Conservation (phyloP, 345 rosid species). For the Camelina laxa region DNA sequence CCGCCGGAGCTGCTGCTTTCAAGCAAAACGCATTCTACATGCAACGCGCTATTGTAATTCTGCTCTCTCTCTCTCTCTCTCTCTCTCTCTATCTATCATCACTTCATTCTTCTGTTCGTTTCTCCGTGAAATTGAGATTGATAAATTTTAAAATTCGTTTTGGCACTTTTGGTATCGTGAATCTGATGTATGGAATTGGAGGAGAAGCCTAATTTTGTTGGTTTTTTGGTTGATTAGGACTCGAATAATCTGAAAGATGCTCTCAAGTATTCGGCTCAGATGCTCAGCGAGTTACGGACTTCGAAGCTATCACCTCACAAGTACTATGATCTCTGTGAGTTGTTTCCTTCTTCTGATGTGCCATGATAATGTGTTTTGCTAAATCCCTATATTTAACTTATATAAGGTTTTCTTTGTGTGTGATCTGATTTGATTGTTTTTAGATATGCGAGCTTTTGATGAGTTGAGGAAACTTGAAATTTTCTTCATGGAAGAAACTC, state of each 20-base stretch:
- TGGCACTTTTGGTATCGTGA: neutral
- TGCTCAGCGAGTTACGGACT: conserved; percentile 97
- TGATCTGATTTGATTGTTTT: conserved; percentile 30
- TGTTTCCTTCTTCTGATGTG: conserved; percentile 36
- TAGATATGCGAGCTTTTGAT: conserved; percentile 98
- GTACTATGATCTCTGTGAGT: conserved; percentile 92
- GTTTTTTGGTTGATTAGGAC: conserved; percentile 54
- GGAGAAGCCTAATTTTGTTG: conserved; percentile 45
- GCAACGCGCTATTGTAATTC: conserved; percentile 95
- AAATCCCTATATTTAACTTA: conserved; percentile 1
- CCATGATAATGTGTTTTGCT: conserved; percentile 3
- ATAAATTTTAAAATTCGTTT: conserved; percentile 11
- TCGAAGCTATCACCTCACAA: conserved; percentile 97
- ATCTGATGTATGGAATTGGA: neutral
- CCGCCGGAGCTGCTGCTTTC: conserved; percentile 91
- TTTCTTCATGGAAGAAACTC: conserved; percentile 91
- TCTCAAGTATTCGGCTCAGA: conserved; percentile 97
- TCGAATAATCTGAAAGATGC: conserved; percentile 96
- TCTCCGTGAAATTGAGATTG: conserved; percentile 17
- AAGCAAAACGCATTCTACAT: conserved; percentile 97
- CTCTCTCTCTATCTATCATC: neutral
- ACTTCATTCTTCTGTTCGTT: conserved; percentile 15
- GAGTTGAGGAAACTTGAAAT: conserved; percentile 93
- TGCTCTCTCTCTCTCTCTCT: neutral
- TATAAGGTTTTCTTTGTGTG: neutral